Evolutionary conservation across 2,329 filamentous ascomycete genomes (phyloP).

Genomic region (Neofusicoccum sp.): DNA sequence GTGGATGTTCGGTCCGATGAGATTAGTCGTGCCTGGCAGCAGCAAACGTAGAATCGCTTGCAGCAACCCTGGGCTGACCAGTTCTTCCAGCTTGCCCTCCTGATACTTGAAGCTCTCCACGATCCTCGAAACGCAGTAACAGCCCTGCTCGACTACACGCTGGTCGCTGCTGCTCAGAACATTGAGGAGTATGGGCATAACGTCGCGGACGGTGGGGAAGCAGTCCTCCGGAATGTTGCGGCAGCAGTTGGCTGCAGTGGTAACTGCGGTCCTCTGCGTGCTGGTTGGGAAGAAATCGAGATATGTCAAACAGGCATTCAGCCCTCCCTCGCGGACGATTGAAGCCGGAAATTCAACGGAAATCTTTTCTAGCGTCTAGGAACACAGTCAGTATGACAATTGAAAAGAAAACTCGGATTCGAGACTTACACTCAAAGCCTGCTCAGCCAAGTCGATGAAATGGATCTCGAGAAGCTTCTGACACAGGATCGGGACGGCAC

Average conservation of each 20-base stretch:
- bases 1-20: constrained; percentile 91
- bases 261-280: constrained; percentile 93
- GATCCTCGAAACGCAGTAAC: constrained; percentile 89
- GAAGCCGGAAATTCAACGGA: constrained; percentile 92
- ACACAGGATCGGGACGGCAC: constrained; percentile 89
- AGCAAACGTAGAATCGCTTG: constrained; percentile 82
- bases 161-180: constrained; percentile 92
- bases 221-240: constrained; percentile 94
- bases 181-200: constrained; percentile 92
- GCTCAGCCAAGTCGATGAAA: constrained; percentile 96
- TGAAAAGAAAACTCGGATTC: not conserved
- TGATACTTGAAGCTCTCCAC: constrained; percentile 96
- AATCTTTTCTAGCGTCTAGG: constrained; percentile 86
- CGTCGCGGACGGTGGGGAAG: constrained; percentile 85
- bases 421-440: constrained; percentile 73
- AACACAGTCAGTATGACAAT: constrained; percentile 14
- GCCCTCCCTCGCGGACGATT: constrained; percentile 91
- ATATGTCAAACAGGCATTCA: constrained; percentile 93
- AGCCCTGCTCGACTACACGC: constrained; percentile 94
- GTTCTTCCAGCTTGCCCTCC: constrained; percentile 81
- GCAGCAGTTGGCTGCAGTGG: constrained; percentile 96
- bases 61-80: constrained; percentile 85
- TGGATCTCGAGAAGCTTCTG: constrained; percentile 94
- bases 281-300: constrained; percentile 97
- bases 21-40: constrained; percentile 89